Base-by-base conservation (phyloP, 1,139 yeast genomes). In the Blastobotrys persicus region DNA sequence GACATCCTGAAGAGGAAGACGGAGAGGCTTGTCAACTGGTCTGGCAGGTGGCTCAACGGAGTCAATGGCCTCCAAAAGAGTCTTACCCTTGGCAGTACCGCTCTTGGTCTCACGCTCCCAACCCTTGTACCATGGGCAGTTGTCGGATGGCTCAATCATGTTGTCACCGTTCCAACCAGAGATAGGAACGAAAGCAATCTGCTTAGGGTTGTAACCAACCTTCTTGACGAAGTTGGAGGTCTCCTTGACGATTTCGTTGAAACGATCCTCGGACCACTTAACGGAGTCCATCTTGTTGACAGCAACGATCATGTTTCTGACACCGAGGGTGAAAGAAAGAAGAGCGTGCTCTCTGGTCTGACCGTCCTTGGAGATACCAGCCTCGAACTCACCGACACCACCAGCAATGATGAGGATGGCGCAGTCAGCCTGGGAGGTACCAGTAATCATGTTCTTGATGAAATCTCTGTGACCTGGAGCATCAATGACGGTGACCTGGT, bases 401-500 rank as follows among this genome's bases (percentile, higher is more conserved):
- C 89, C 91, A 68, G 95, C 91, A 71, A 86, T 86, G 70, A 86
- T 86, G 71, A 86, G 83, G 67, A 86, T 82, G 74, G 95, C 95
- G 72, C 94, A 86, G 75, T 86, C 95, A 68, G 95, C 95, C 79
- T 86, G 94, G 70, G 94, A 85, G 83, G 88, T 86, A 88, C 94
- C 80, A 82, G 88, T 78, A 80, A 86, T 91, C 88, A 86, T 79
- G 86, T 79, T 82, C 87, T 86, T 86, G 85, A 85, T 86, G 91
- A 86, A 86, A 82, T 86, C 95, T 82, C 94, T 85, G 88, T 85
- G 95, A 78, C 95, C 95, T 74, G 95, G 95, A 69, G 95, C 95
- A 74, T 86, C 95, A 75, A 86, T 87, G 69, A 86, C 94, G 70
- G 95, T 86, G 69, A 86, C 95, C 72, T 84, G 81, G 87, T 83